Evolutionary conservation across 345 rosid species (phyloP).

Genomic region (Microcos paniculata): DNA sequence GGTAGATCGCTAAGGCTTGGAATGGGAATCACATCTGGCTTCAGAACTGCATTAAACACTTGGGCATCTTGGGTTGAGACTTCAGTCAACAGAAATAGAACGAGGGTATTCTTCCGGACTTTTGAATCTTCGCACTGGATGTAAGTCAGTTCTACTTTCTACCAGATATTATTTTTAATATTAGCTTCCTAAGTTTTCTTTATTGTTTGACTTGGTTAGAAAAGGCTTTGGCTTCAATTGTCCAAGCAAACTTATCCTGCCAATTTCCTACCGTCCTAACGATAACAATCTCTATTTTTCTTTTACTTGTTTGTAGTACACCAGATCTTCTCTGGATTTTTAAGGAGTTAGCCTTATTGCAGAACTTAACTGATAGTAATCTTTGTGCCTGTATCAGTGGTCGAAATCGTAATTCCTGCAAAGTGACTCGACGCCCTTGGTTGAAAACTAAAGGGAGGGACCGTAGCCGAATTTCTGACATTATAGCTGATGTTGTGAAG

Average conservation of each 20-base stretch:
- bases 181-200: not conserved
- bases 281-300: not conserved
- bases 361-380: conserved; percentile 10
- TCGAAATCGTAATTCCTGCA: conserved; percentile 44
- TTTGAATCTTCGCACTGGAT: conserved; percentile 80
- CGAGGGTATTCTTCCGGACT: conserved; percentile 55
- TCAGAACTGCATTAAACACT: conserved; percentile 35
- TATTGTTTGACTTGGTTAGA: not conserved
- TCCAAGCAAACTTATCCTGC: not conserved
- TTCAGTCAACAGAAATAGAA: conserved; percentile 40
- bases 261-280: not conserved
- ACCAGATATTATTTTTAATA: not conserved
- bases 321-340: not conserved
- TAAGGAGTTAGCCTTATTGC: not conserved
- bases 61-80: conserved; percentile 59
- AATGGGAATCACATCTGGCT: conserved; percentile 42
- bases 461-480: conserved; percentile 44
- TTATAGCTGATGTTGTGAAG: conserved; percentile 37
- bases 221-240: not conserved
- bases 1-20: conserved; percentile 54
- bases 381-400: conserved; percentile 36
- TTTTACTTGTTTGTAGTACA: not conserved
- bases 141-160: conserved; percentile 24
- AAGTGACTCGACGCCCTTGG: conserved; percentile 53
- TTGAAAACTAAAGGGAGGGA: conserved; percentile 41